These are phyloP conservation scores for Silene conica DNA, from an alignment of 148 eudicot genomes.

Conservation along the genomic window DNA sequence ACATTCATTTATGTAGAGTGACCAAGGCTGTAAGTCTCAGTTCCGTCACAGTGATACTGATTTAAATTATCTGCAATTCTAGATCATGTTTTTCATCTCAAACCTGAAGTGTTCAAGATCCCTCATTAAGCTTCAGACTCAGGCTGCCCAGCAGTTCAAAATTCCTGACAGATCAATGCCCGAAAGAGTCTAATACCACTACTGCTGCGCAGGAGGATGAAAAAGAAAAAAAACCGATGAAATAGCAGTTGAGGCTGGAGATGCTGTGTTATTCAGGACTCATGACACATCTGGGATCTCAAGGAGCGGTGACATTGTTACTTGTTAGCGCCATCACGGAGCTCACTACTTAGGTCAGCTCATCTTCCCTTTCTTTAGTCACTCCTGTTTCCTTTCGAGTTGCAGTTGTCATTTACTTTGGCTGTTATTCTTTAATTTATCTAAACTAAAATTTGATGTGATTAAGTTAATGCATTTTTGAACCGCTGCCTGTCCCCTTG, in stretches of 20 bases:
- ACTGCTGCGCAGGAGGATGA: slow-evolving; percentile 47
- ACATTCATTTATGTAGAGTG: too few relatives aligned
- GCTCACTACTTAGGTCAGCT: slow-evolving; percentile 48
- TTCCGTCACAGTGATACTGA: not conserved
- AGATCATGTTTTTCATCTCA: slow-evolving; percentile 68
- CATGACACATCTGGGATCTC: slow-evolving; percentile 66
- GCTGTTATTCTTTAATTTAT: not conserved
- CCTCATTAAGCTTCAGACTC: slow-evolving; percentile 73
- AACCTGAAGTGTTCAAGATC: slow-evolving; percentile 82
- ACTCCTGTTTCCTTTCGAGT: not conserved
- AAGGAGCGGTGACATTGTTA: slow-evolving; percentile 67
- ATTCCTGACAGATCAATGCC: slow-evolving; percentile 53
- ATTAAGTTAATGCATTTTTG: slow-evolving; percentile 16
- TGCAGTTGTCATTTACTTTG: slow-evolving; percentile 8
- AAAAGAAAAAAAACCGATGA: slow-evolving; percentile 70
- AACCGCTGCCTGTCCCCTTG: slow-evolving; percentile 10
- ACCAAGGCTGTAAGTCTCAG: too few relatives aligned
- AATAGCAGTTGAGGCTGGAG: slow-evolving; percentile 57
- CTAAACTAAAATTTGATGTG: not conserved
- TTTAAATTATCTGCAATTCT: slow-evolving; percentile 16
- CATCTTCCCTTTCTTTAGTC: slow-evolving; percentile 14
- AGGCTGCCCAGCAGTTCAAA: slow-evolving; percentile 76
- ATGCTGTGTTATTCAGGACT: slow-evolving; percentile 72
- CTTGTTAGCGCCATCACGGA: slow-evolving; percentile 84
- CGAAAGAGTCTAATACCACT: slow-evolving; percentile 40